Conservation (phyloP, 73 alveolate species). For the Effrenium voratum region DNA sequence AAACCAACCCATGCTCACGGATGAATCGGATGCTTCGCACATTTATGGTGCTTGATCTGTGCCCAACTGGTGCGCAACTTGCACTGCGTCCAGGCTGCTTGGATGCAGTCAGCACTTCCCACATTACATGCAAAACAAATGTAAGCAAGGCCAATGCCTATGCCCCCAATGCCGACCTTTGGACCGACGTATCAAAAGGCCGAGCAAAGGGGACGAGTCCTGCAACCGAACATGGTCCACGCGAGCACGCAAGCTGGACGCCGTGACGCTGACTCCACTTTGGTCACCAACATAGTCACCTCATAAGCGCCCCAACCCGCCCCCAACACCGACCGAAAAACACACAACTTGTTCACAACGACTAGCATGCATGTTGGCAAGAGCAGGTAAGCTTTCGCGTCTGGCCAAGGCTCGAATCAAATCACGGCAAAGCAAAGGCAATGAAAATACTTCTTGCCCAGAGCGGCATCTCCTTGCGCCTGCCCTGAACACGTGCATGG, state of each 20-base stretch:
- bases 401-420: slow-evolving; percentile 35
- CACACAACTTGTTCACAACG: neutral
- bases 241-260: slow-evolving; percentile 19
- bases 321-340: neutral
- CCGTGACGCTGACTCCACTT: slow-evolving; percentile 55
- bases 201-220: slow-evolving; percentile 10
- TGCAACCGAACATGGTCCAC: slow-evolving; percentile 63
- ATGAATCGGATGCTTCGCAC: too few species aligned
- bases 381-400: neutral
- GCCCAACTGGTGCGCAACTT: too few species aligned
- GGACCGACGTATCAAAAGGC: too few species aligned
- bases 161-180: too few species aligned
- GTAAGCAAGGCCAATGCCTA: too few species aligned
- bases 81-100: too few species aligned
- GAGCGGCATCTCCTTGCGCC: neutral
- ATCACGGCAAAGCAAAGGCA: slow-evolving; percentile 54
- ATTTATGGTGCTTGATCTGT: too few species aligned
- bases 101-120: too few species aligned
- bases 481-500: neutral
- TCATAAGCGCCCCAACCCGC: neutral
- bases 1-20: too few species aligned
- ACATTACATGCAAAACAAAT: too few species aligned
- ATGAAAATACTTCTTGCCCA: neutral
- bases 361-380: neutral
- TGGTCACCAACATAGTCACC: slow-evolving; percentile 75